Evolutionary conservation across 495 filamentous ascomycete species (phyloP).

Genomic region (Pyronema omphalodes): DNA sequence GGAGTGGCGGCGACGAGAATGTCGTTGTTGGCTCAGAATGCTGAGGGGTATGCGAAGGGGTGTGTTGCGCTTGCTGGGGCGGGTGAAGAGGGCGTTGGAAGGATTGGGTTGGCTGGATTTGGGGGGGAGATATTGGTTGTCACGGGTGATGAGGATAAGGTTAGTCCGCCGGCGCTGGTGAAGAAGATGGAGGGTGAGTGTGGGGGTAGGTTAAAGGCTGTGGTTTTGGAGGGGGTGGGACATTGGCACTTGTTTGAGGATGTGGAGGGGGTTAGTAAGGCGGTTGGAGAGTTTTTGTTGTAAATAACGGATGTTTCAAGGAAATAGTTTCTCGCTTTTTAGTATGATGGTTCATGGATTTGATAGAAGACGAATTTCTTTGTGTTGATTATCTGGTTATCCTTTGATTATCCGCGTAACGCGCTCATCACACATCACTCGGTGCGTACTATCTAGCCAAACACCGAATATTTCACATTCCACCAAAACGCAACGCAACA

Average conservation of each 20-base stretch:
- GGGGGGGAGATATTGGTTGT: conserved; percentile 24
- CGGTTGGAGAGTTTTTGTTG: too few species aligned
- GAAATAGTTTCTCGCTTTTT: too few species aligned
- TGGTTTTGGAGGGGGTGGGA: conserved; percentile 26
- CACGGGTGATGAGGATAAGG: conserved; percentile 31
- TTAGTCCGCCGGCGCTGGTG: conserved; percentile 20
- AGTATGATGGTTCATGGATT: too few species aligned
- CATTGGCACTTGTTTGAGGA: conserved; percentile 33
- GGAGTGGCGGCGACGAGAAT: conserved; percentile 27
- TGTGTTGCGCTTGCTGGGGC: conserved; percentile 33
- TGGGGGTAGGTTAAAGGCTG: conserved; percentile 8
- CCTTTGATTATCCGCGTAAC: too few species aligned
- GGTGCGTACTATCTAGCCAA: too few species aligned
- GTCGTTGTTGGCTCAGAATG: conserved; percentile 30
- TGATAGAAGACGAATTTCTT: too few species aligned
- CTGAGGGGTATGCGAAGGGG: conserved; percentile 38
- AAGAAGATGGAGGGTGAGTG: conserved; percentile 19
- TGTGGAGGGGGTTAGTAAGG: conserved; percentile 12
- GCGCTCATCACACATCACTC: too few species aligned
- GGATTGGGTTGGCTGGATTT: conserved; percentile 4
- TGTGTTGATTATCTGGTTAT: too few species aligned
- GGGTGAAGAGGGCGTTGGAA: conserved; percentile 14
- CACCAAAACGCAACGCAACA: too few species aligned
- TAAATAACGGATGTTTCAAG: too few species aligned
- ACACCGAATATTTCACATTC: too few species aligned